Evolutionary conservation across 257 asterid genomes (phyloP).

Genomic region (Petunia secreta): DNA sequence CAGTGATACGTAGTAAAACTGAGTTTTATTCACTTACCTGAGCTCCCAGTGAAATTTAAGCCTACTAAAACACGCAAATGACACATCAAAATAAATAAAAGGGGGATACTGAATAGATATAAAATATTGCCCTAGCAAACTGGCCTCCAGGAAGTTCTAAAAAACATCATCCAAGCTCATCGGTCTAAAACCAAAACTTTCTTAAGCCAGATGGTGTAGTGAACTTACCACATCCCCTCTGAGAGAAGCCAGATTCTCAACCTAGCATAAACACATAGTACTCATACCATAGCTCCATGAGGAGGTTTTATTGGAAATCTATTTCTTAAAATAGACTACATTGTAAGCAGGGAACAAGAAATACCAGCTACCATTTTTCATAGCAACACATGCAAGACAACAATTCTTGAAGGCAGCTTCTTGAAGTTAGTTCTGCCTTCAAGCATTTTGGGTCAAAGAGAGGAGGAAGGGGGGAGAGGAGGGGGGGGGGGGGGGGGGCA

Average conservation of each 20-base stretch:
- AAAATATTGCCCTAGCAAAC: neutral
- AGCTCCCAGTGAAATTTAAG: neutral
- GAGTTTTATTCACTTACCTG: neutral
- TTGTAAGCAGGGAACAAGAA: neutral
- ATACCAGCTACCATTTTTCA: neutral
- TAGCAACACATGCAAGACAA: neutral
- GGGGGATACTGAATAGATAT: neutral
- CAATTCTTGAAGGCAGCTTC: neutral
- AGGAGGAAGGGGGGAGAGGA: neutral
- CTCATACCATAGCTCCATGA: constrained; percentile 1
- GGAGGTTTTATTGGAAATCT: neutral
- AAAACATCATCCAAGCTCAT: neutral
- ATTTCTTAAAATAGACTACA: neutral
- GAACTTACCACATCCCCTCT: neutral
- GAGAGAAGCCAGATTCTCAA: neutral
- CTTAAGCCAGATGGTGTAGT: neutral
- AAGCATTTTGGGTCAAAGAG: neutral
- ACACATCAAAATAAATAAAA: neutral
- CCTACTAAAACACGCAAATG: neutral
- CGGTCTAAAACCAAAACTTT: neutral
- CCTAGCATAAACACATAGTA: neutral
- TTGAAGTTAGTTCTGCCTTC: neutral
- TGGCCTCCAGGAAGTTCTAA: neutral
- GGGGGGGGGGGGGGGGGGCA: no score
- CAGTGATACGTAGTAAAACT: neutral